phyloP scores from a whole-genome alignment of 1,284 basidiomycete genomes.

The Moniliophthora roreri region DNA sequence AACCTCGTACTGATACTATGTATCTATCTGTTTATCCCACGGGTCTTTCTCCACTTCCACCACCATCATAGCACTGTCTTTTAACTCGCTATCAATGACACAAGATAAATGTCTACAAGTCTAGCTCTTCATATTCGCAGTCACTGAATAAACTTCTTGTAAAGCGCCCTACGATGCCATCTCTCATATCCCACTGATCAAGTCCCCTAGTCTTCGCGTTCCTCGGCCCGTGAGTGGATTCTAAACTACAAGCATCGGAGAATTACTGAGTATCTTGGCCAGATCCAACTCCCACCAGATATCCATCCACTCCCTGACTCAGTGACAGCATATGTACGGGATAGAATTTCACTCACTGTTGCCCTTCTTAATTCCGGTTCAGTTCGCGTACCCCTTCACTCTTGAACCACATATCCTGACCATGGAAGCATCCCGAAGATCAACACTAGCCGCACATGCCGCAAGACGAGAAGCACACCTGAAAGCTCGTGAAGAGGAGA shows the following conservation, averaged over 20 bases:
- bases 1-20: too few relatives aligned
- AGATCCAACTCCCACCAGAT: slow-evolving; percentile 85
- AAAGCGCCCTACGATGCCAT: slow-evolving; percentile 73
- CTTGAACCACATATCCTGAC: slow-evolving; percentile 83
- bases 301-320: slow-evolving; percentile 91
- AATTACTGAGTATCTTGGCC: slow-evolving; percentile 1
- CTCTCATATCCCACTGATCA: slow-evolving; percentile 79
- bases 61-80: too few relatives aligned
- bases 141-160: slow-evolving; percentile 3
- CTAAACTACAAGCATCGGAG: neutral
- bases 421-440: slow-evolving; percentile 66
- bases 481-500: slow-evolving; percentile 71
- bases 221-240: slow-evolving; percentile 65
- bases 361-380: slow-evolving; percentile 1
- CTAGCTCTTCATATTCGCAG: neutral
- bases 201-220: slow-evolving; percentile 87
- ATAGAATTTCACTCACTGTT: neutral
- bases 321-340: slow-evolving; percentile 80
- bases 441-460: slow-evolving; percentile 63
- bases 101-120: slow-evolving; percentile 15
- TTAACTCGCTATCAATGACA: too few relatives aligned
- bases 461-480: slow-evolving; percentile 72
- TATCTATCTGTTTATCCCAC: too few relatives aligned
- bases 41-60: neutral
- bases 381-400: slow-evolving; percentile 95